Conservation (phyloP, 805 yeast species). For the Wickerhamomyces sydowiorum region DNA sequence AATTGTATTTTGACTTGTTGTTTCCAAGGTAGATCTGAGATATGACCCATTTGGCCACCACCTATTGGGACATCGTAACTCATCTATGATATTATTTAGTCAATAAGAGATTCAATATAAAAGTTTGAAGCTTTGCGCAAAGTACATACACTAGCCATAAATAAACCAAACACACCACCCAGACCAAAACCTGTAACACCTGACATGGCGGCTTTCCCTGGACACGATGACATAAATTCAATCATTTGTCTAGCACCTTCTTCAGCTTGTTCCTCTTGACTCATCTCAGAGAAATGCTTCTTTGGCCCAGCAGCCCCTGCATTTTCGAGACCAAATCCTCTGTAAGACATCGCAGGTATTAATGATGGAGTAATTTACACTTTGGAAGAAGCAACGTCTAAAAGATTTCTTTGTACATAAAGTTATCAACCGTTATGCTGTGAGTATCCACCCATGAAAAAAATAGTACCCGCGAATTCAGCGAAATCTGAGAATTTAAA, state of each 20-base stretch:
- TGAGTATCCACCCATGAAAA: not conserved
- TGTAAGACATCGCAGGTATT: constrained; percentile 26
- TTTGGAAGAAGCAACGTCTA: too few relatives aligned
- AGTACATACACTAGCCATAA: constrained; percentile 62
- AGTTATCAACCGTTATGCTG: too few relatives aligned
- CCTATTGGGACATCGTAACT: constrained; percentile 80
- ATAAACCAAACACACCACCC: constrained; percentile 93
- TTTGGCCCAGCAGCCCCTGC: constrained; percentile 33
- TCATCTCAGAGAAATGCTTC: constrained; percentile 62
- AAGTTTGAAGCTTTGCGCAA: not conserved
- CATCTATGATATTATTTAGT: constrained; percentile 31
- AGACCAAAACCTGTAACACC: constrained; percentile 92
- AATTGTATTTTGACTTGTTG: constrained; percentile 92
- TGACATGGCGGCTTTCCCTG: constrained; percentile 86
- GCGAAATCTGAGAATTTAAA: too few relatives aligned
- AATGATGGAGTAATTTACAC: too few relatives aligned
- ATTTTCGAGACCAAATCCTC: constrained; percentile 37
- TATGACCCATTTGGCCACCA: constrained; percentile 42
- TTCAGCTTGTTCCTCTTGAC: constrained; percentile 90
- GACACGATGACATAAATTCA: constrained; percentile 85
- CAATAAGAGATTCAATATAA: not conserved
- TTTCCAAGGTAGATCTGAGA: constrained; percentile 80
- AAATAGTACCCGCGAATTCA: not conserved
- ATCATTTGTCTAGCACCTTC: constrained; percentile 82
- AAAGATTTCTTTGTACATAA: too few relatives aligned